phyloP scores from a whole-genome alignment of 116 monocot genomes.

The Papilionanthe hybrid region DNA sequence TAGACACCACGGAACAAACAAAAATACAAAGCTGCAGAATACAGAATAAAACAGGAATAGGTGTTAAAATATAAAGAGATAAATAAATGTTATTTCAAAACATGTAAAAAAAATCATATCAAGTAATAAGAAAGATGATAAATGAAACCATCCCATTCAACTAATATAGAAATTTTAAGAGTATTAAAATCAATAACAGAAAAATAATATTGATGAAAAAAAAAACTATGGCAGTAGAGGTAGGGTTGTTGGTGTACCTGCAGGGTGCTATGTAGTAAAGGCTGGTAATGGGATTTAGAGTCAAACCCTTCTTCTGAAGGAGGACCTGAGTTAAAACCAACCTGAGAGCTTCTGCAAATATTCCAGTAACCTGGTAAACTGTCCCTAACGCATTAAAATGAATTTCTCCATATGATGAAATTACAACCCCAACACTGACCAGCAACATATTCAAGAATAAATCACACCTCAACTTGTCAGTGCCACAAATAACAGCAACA shows the following conservation, averaged over 20 bases:
- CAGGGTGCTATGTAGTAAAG: constrained; percentile 97
- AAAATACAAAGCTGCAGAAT: constrained; percentile 76
- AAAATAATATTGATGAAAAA: no score
- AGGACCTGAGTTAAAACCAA: constrained; percentile 95
- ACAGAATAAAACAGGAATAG: neutral
- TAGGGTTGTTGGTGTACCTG: constrained; percentile 45
- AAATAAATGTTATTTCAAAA: neutral
- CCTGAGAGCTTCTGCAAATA: constrained; percentile 95
- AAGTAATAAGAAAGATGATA: no score
- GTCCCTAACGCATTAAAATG: constrained; percentile 92
- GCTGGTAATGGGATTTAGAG: constrained; percentile 89
- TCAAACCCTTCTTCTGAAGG: constrained; percentile 91
- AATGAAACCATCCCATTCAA: no score
- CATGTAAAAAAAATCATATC: neutral
- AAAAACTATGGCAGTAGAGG: no score
- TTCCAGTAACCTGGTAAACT: constrained; percentile 86
- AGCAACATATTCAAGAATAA: constrained; percentile 89
- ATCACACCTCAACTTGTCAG: constrained; percentile 83
- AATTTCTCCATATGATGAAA: constrained; percentile 96
- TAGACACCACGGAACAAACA: constrained; percentile 73
- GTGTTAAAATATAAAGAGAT: neutral
- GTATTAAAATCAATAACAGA: no score
- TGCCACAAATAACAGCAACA: constrained; percentile 89
- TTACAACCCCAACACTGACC: constrained; percentile 87
- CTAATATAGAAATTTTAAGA: no score